Base-by-base conservation (phyloP, 148 eudicot species). In the Rhododendron molle region DNA sequence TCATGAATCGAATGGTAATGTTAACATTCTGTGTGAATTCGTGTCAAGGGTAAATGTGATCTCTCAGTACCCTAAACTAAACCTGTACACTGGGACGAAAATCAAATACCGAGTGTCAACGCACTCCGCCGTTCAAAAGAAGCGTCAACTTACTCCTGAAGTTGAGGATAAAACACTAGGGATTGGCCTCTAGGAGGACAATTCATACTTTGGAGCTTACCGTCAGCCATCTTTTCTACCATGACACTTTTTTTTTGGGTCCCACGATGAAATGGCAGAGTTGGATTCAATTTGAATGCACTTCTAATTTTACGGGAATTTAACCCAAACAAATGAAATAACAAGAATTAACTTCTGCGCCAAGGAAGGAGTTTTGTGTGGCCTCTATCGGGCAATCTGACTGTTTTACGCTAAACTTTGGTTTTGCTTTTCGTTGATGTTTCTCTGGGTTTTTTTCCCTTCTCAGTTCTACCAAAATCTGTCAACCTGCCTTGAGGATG, bases 381-480 rank as follows among this genome's bases (percentile, higher is more conserved):
- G 62, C 40, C 62, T 47, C 38, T 47, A 30, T 80, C 7, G 2
- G 16, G 15, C 8, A 81, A 81, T 18, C 10, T 56, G n/a, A 81
- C 21, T 34, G 47, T 20, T 54, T 20, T 15, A 30, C 16, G 15
- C 4, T 18, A 73, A 21, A 20, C 15, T 28, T 34, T 84, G 18
- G 18, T 54, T 8, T 9, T 43, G 16, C 44, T 20, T 18, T 28
- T 38, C 43, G 34, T 26, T 85, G n/a, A 52, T 21, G 81, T 85
- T 49, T 78, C 47, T 72, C 5, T 60, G 11, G 10, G 13, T 20
- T 72, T 73, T 77, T 43, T 78, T 73, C 46, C 78, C 28, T 12
- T 30, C 54, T 82, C 97, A 96, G 99, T 93, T 94, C 86, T 96
- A 96, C 52, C 95, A 96, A 81, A 93, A 88, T 20, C 96, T 96